phyloP scores from a whole-genome alignment of 805 yeast species.

The Barnettozyma sucrosica region DNA sequence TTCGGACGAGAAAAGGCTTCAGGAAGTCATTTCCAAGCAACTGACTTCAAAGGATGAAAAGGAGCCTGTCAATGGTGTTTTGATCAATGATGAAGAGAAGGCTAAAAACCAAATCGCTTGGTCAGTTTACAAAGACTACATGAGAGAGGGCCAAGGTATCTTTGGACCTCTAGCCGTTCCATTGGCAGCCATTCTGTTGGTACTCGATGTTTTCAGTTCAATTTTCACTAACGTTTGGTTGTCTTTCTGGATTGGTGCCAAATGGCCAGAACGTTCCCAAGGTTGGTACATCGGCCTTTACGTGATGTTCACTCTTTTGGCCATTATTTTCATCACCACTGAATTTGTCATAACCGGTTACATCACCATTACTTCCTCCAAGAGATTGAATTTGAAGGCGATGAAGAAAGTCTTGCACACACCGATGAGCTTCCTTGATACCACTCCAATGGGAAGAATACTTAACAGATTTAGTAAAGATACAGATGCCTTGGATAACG shows the following conservation, averaged over 20 bases:
- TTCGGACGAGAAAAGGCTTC: constrained; percentile 18
- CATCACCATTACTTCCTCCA: constrained; percentile 50
- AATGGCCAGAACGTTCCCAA: constrained; percentile 40
- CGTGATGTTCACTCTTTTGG: constrained; percentile 51
- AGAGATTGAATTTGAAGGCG: constrained; percentile 55
- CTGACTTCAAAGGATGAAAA: constrained; percentile 15
- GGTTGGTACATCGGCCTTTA: constrained; percentile 71
- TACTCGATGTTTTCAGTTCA: constrained; percentile 42
- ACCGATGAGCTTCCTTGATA: constrained; percentile 79
- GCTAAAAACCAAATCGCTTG: constrained; percentile 50
- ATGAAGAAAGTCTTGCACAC: constrained; percentile 57
- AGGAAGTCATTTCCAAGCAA: constrained; percentile 19
- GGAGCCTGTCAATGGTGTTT: constrained; percentile 26
- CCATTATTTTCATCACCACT: constrained; percentile 37
- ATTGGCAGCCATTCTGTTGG: constrained; percentile 21
- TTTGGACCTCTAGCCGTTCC: constrained; percentile 30
- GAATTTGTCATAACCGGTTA: constrained; percentile 44
- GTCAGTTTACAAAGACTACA: constrained; percentile 44
- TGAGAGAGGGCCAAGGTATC: constrained; percentile 50
- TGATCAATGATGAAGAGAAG: constrained; percentile 46
- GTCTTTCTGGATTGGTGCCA: constrained; percentile 68
- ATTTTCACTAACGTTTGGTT: constrained; percentile 72
- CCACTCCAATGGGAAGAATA: constrained; percentile 84
- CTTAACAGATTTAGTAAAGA: constrained; percentile 83
- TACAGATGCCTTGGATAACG: constrained; percentile 78